These are phyloP conservation scores for Aspergillus fructus DNA, from an alignment of 2,329 filamentous ascomycete species.

Conservation along the genomic window DNA sequence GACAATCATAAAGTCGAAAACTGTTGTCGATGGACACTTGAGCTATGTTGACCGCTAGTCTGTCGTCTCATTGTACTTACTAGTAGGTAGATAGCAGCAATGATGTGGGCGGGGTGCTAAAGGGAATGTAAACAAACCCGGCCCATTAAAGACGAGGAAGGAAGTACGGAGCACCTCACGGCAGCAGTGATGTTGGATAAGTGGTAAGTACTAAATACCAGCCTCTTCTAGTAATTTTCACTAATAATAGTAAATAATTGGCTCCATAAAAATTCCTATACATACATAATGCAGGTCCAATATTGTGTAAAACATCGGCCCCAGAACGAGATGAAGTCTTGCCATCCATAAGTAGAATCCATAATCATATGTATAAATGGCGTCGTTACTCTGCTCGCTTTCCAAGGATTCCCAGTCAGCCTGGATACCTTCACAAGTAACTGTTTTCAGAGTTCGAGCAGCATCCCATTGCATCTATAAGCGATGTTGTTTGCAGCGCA, in stretches of 20 bases:
- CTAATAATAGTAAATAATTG: too few species aligned
- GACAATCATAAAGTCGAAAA: neutral
- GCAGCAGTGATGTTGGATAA: too few species aligned
- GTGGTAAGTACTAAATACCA: too few species aligned
- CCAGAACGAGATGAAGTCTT: neutral
- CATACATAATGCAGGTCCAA: too few species aligned
- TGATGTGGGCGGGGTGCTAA: too few species aligned
- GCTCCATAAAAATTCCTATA: too few species aligned
- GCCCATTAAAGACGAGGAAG: neutral
- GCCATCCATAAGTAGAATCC: neutral
- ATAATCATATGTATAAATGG: neutral
- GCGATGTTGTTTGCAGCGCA: conserved; percentile 14
- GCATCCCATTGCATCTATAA: neutral
- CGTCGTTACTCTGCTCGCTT: neutral
- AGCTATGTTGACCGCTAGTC: neutral
- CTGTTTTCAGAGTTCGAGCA: neutral
- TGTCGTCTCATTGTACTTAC: neutral
- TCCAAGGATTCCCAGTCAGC: neutral
- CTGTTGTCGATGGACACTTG: neutral
- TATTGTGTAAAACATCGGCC: neutral
- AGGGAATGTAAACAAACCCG: neutral
- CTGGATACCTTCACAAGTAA: neutral
- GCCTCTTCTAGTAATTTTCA: too few species aligned
- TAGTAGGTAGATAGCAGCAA: too few species aligned
- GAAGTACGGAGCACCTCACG: neutral